These are phyloP conservation scores for Sisymbrium altissimum DNA, from an alignment of 345 rosid genomes.

Conservation along the genomic window DNA sequence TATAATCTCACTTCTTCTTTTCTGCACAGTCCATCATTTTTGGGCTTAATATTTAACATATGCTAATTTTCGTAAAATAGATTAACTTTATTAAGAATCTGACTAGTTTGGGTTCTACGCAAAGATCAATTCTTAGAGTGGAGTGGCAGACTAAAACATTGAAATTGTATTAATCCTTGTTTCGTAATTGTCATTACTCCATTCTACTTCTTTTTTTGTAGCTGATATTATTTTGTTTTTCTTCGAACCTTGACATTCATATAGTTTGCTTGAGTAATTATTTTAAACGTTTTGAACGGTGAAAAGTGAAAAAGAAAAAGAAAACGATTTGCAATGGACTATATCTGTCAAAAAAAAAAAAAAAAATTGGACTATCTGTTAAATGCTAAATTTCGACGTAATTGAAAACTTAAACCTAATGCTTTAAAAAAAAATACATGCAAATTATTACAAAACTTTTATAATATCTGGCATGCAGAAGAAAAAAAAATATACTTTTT, in stretches of 20 bases:
- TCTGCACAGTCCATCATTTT: neutral
- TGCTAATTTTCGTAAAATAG: neutral
- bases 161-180: neutral
- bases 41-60: neutral
- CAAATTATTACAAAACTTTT: neutral
- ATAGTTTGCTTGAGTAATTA: too few relatives aligned
- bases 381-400: too few relatives aligned
- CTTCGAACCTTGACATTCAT: too few relatives aligned
- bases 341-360: too few relatives aligned
- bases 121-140: too few relatives aligned
- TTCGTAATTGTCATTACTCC: too few relatives aligned
- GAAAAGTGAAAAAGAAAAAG: too few relatives aligned
- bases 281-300: too few relatives aligned
- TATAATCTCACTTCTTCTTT: neutral
- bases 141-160: neutral
- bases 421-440: neutral
- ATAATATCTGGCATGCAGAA: neutral
- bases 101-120: neutral
- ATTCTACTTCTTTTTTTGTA: too few relatives aligned
- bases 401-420: neutral
- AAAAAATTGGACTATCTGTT: too few relatives aligned
- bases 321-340: too few relatives aligned
- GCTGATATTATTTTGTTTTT: too few relatives aligned
- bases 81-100: neutral
- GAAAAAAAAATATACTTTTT: neutral